phyloP scores from a whole-genome alignment of 2,329 filamentous ascomycete species.

The Myriosclerotinia duriaeana region DNA sequence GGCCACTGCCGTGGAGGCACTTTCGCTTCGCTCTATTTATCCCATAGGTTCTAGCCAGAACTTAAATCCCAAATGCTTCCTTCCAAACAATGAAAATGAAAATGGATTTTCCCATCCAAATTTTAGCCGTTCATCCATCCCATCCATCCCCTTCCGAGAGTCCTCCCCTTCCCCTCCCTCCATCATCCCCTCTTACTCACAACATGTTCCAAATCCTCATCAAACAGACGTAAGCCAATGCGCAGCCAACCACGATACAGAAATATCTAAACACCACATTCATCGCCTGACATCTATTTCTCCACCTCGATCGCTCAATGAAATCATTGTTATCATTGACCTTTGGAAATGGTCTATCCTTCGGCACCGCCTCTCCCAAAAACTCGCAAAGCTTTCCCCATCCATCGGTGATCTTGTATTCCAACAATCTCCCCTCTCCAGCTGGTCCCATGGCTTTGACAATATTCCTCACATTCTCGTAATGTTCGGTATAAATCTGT shows the following conservation, averaged over 20 bases:
- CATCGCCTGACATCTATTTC: constrained; percentile 21
- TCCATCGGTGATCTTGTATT: constrained; percentile 28
- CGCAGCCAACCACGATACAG: not conserved
- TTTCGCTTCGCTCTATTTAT: no score
- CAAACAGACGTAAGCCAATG: constrained; percentile 7
- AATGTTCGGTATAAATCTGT: constrained; percentile 17
- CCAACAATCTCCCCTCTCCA: constrained; percentile 21
- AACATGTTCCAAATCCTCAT: constrained; percentile 22
- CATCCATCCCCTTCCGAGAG: not conserved
- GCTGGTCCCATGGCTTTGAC: not conserved
- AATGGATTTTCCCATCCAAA: not conserved
- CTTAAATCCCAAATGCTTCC: not conserved
- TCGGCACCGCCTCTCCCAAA: constrained; percentile 28
- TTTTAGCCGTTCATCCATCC: not conserved
- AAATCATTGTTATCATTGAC: constrained; percentile 22
- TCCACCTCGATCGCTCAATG: constrained; percentile 21
- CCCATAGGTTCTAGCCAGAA: not conserved
- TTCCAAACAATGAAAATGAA: no score
- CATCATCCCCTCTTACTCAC: not conserved
- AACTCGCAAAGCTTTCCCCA: constrained; percentile 30
- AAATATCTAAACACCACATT: constrained; percentile 20
- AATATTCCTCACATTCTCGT: constrained; percentile 19
- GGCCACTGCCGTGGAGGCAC: no score
- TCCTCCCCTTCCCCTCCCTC: not conserved
- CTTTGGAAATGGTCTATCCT: constrained; percentile 17